Percentiles rank a stretch among this genome's conserved stretches.
phyloP scores from a whole-genome alignment of 495 filamentous ascomycete species.

The Podospora pseudoanserina region DNA sequence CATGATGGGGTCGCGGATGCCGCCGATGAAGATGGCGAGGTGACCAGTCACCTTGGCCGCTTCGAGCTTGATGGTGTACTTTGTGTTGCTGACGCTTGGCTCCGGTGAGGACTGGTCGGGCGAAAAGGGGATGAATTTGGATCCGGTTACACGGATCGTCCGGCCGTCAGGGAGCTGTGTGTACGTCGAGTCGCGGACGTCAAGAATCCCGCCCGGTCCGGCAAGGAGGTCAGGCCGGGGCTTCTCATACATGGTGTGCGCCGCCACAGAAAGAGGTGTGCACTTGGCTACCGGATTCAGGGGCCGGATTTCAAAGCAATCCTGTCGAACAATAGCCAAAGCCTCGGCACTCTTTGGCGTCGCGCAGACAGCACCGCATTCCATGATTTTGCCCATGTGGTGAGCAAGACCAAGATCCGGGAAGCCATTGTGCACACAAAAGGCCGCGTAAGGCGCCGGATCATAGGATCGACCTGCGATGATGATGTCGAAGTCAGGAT shows the following conservation, averaged over 20 bases:
- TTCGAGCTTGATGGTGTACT: conserved; percentile 48
- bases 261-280: conserved; percentile 45
- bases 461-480: conserved; percentile 50
- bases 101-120: neutral
- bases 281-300: conserved; percentile 34
- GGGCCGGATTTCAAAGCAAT: conserved; percentile 46
- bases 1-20: conserved; percentile 37
- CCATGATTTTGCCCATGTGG: conserved; percentile 55
- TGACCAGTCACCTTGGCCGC: conserved; percentile 39
- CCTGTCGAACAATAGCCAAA: conserved; percentile 36
- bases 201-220: conserved; percentile 47
- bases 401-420: conserved; percentile 13
- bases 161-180: conserved; percentile 37
- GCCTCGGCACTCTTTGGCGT: conserved; percentile 42
- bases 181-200: conserved; percentile 37
- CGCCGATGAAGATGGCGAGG: conserved; percentile 45
- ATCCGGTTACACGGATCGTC: conserved; percentile 40
- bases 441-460: conserved; percentile 47
- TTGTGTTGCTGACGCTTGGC: neutral
- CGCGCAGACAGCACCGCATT: conserved; percentile 49
- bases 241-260: conserved; percentile 53
- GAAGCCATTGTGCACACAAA: conserved; percentile 24
- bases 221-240: conserved; percentile 42
- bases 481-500: conserved; percentile 45
- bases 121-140: conserved; percentile 29